Percentiles rank a stretch among this genome's conserved stretches.
These are phyloP conservation scores for Pinus tabuliformis DNA, from an alignment of 75 land plant species.

Conservation along the genomic window DNA sequence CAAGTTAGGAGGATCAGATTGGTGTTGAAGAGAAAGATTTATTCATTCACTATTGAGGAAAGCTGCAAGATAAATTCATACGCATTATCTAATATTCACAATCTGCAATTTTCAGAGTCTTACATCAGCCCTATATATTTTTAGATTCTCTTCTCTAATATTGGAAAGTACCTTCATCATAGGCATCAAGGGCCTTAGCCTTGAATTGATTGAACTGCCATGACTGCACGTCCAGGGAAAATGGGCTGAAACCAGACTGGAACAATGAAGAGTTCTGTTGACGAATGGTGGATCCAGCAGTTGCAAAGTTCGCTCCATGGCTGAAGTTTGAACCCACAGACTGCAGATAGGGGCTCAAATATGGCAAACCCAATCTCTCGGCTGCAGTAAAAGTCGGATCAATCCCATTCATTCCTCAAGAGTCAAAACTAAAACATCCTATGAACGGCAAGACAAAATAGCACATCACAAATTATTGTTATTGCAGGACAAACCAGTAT, in stretches of 20 bases:
- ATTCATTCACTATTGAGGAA: neutral
- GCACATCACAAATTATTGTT: too few relatives aligned
- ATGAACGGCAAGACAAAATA: neutral
- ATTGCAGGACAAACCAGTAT: too few relatives aligned
- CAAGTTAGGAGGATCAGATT: neutral
- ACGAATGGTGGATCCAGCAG: slow-evolving; percentile 56
- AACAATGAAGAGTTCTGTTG: slow-evolving; percentile 29
- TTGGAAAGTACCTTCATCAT: slow-evolving; percentile 23
- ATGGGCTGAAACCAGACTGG: slow-evolving; percentile 41
- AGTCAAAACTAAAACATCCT: neutral
- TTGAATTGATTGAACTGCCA: slow-evolving; percentile 45
- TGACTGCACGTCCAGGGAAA: slow-evolving; percentile 48
- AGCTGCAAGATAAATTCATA: neutral
- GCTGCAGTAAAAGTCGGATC: neutral
- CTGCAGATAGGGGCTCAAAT: slow-evolving; percentile 44
- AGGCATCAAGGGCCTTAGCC: slow-evolving; percentile 14
- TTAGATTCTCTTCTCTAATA: neutral
- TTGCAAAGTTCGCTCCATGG: slow-evolving; percentile 76
- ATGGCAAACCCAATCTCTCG: slow-evolving; percentile 39
- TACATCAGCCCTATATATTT: neutral
- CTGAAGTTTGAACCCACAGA: slow-evolving; percentile 56
- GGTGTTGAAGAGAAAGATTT: neutral
- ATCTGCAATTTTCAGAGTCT: neutral
- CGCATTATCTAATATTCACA: neutral
- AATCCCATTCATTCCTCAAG: neutral